phyloP scores from a whole-genome alignment of 2,329 filamentous ascomycete genomes.

The Pestalotiopsis sp. region DNA sequence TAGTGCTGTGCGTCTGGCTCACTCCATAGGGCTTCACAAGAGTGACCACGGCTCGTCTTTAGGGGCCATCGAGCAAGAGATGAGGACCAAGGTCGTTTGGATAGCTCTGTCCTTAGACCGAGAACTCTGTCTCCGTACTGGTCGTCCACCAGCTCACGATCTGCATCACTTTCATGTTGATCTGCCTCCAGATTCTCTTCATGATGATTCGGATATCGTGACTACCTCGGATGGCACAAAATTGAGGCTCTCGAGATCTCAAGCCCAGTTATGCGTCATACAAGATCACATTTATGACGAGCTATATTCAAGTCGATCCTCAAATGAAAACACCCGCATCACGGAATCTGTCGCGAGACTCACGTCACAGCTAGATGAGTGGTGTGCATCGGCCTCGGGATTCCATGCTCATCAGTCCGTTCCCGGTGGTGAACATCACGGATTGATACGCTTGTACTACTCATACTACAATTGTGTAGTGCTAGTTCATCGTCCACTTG shows the following conservation, averaged over 20 bases:
- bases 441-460: slow-evolving; percentile 2
- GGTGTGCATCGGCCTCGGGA: background rate
- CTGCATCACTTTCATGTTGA: background rate
- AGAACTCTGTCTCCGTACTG: slow-evolving; percentile 3
- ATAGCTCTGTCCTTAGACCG: background rate
- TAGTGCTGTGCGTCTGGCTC: slow-evolving; percentile 4
- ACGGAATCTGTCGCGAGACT: background rate
- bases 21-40: slow-evolving; percentile 3
- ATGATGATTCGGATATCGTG: background rate
- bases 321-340: background rate
- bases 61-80: background rate
- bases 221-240: background rate
- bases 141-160: slow-evolving; percentile 4
- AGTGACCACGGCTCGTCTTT: background rate
- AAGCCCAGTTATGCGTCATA: background rate
- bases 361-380: background rate
- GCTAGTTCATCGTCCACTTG: background rate
- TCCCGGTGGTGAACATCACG: background rate
- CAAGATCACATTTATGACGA: background rate
- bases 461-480: slow-evolving; percentile 7
- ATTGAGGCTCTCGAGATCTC: background rate
- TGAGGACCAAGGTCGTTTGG: slow-evolving; percentile 1
- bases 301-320: background rate
- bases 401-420: background rate
- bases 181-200: background rate